These are phyloP conservation scores for Teratosphaeria nubilosa DNA, from an alignment of 2,329 filamentous ascomycete species.

Conservation along the genomic window DNA sequence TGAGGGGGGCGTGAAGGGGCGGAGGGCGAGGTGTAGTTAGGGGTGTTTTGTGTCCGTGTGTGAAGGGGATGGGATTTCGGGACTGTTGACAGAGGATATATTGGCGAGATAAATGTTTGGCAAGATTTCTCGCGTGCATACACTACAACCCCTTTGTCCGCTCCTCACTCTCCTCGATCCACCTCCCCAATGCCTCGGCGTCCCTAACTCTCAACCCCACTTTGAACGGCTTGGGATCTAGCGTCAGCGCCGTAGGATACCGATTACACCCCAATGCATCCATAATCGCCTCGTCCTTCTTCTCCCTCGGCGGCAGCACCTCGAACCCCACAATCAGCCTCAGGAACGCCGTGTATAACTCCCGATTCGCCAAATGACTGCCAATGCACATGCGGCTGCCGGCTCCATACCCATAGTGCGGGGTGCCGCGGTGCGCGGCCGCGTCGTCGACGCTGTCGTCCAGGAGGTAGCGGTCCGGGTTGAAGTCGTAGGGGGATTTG, in stretches of 20 bases:
- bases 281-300: constrained; percentile 32
- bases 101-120: too few species aligned
- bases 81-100: too few species aligned
- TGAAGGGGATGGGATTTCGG: too few species aligned
- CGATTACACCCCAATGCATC: constrained; percentile 38
- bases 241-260: constrained; percentile 37
- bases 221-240: constrained; percentile 44
- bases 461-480: constrained; percentile 60
- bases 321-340: constrained; percentile 39
- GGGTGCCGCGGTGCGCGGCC: constrained; percentile 30
- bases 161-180: constrained; percentile 39
- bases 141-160: constrained; percentile 31
- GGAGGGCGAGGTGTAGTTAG: too few species aligned
- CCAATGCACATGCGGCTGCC: constrained; percentile 33
- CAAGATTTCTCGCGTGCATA: too few species aligned
- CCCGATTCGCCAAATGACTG: constrained; percentile 29
- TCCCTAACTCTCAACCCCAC: constrained; percentile 37
- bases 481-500: constrained; percentile 51
- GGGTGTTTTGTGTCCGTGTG: too few species aligned
- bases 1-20: too few species aligned
- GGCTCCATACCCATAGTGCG: constrained; percentile 41
- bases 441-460: constrained; percentile 36
- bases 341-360: constrained; percentile 38
- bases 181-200: constrained; percentile 31
- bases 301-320: constrained; percentile 32